Conservation (phyloP, 768 basidiomycete genomes). For the Calocera viscosa region DNA sequence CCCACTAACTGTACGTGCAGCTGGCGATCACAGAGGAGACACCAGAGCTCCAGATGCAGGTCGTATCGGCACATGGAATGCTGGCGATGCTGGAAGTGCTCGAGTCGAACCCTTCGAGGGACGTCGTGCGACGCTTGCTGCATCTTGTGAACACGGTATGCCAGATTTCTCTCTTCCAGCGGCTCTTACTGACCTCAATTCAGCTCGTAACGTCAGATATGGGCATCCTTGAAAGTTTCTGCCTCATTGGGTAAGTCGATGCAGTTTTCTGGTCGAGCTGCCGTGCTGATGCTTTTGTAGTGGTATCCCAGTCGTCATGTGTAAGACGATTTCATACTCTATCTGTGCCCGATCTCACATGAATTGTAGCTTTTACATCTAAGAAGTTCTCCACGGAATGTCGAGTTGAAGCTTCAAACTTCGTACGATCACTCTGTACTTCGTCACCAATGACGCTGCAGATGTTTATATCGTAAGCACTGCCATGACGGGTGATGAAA, state of each 20-base stretch:
- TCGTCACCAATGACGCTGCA: slow-evolving; percentile 88
- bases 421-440: slow-evolving; percentile 82
- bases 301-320: neutral
- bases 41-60: slow-evolving; percentile 75
- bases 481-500: neutral
- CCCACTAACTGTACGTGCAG: slow-evolving; percentile 31
- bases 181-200: neutral
- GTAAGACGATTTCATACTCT: neutral
- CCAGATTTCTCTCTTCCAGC: slow-evolving; percentile 8
- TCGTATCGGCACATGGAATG: slow-evolving; percentile 90
- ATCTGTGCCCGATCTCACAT: slow-evolving; percentile 12
- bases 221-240: slow-evolving; percentile 86
- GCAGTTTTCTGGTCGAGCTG: slow-evolving; percentile 87
- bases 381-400: slow-evolving; percentile 91
- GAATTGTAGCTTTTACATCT: slow-evolving; percentile 64
- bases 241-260: slow-evolving; percentile 67
- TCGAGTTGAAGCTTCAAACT: slow-evolving; percentile 87
- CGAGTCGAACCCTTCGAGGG: slow-evolving; percentile 73
- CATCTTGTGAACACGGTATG: slow-evolving; percentile 80
- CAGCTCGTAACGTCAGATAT: slow-evolving; percentile 52
- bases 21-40: slow-evolving; percentile 60
- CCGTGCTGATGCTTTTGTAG: slow-evolving; percentile 15
- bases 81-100: slow-evolving; percentile 87
- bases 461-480: slow-evolving; percentile 92
- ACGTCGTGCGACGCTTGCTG: slow-evolving; percentile 72